Base-by-base conservation (phyloP, 2,329 filamentous ascomycete species). In the Aspergillus vadensis region DNA sequence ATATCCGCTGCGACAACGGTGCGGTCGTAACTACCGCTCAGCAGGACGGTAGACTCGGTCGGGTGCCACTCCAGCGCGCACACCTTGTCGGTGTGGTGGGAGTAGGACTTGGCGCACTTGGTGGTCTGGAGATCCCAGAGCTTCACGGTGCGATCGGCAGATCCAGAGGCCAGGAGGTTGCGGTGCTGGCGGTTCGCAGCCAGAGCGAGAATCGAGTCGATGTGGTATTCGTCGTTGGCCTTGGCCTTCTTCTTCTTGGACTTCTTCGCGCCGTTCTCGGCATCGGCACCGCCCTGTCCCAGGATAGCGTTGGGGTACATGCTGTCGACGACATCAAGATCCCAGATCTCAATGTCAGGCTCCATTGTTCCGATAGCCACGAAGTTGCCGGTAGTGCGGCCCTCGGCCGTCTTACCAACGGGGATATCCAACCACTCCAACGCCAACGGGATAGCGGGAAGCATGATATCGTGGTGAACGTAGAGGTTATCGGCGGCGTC, bases 391-490 rank as follows among this genome's bases (percentile, higher is more conserved):
- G 83, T 85, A 23, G 86, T 83, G 65, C 90, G 86, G 63, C 86
- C 85, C 44, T 85, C 85, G 5, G 83, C 79, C 10, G 83, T 78
- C 74, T 92, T 91, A 66, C 90, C 89, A 38, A 97, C 92, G n/a
- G 92, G 89, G 58, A 97, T 84, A 74, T 97, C 91, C 48, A 99
- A 80, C 95, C 95, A 99, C 80, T 99, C 95, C 43, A 98, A 85
- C 72, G 92, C 95, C 6, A 99, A 86, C 10, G 95, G 95, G 72
- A 99, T 97, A 23, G 94, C 94, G 32, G 95, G 95, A 58, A 99
- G 85, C 94, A 99, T 98, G 70, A 99, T 96, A 77, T 99, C 95
- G 84, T 99, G 95, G 80, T 99, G 95, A 23, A 99, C 94, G 76
- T 99, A 99, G 63, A 99, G 88, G 75, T 99, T 99, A 79, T 98